phyloP scores from a whole-genome alignment of 805 yeast species.

The Saccharomycopsis babjevae region DNA sequence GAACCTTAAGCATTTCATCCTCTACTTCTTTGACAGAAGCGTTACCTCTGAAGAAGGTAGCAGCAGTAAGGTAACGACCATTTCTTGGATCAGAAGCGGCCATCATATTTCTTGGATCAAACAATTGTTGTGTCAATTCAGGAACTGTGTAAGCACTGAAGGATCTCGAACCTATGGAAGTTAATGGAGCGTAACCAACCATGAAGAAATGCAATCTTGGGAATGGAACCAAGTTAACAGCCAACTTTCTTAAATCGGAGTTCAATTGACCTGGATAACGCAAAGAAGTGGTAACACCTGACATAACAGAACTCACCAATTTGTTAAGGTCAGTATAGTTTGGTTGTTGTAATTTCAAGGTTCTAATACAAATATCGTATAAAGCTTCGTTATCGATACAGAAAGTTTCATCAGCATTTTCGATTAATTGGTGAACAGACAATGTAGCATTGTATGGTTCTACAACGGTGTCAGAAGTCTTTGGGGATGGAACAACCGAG shows the following conservation, averaged over 20 bases:
- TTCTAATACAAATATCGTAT: slow-evolving; percentile 79
- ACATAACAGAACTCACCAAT: slow-evolving; percentile 84
- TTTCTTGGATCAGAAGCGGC: slow-evolving; percentile 87
- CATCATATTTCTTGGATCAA: slow-evolving; percentile 90
- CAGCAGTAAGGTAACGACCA: slow-evolving; percentile 87
- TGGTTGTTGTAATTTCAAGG: slow-evolving; percentile 74
- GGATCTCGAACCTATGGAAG: slow-evolving; percentile 68
- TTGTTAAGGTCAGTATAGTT: slow-evolving; percentile 68
- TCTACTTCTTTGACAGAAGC: slow-evolving; percentile 90
- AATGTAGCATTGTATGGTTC: slow-evolving; percentile 93
- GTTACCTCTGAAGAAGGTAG: slow-evolving; percentile 90
- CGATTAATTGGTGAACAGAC: slow-evolving; percentile 85
- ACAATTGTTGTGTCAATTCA: slow-evolving; percentile 88
- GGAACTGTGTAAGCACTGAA: slow-evolving; percentile 82
- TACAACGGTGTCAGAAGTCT: slow-evolving; percentile 85
- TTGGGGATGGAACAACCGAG: slow-evolving; percentile 87
- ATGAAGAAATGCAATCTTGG: slow-evolving; percentile 92
- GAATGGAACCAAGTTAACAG: slow-evolving; percentile 91
- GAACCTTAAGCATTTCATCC: slow-evolving; percentile 82
- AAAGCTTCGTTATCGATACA: slow-evolving; percentile 93
- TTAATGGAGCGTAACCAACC: slow-evolving; percentile 91
- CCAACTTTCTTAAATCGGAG: slow-evolving; percentile 85
- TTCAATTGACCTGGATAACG: slow-evolving; percentile 94
- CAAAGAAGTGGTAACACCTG: slow-evolving; percentile 88
- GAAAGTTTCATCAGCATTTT: slow-evolving; percentile 86